phyloP scores from a whole-genome alignment of 148 eudicot species.

The Dysphania ambrosioides region DNA sequence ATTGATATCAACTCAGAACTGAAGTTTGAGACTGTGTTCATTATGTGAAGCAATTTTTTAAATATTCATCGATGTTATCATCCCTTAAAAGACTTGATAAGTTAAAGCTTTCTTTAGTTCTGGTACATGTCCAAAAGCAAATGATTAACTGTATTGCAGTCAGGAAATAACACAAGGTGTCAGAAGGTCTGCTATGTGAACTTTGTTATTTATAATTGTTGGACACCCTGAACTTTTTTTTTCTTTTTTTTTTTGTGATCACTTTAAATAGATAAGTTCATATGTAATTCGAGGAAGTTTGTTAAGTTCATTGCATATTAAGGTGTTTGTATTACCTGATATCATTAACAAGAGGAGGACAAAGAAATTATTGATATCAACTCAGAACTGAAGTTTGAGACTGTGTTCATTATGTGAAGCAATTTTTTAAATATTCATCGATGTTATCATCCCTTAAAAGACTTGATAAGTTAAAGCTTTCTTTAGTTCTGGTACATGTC shows the following conservation, averaged over 20 bases:
- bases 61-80: background rate
- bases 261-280: background rate
- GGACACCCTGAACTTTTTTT: background rate
- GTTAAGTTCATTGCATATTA: background rate
- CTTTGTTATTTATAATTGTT: background rate
- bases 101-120: background rate
- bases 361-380: background rate
- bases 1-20: background rate
- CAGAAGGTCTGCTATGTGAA: constrained; percentile 21
- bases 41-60: background rate
- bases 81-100: background rate
- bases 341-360: background rate
- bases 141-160: too few relatives aligned
- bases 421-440: background rate
- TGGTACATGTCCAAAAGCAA: background rate
- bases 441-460: background rate
- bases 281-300: background rate
- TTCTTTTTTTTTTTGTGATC: background rate
- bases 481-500: background rate
- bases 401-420: background rate
- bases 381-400: background rate
- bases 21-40: background rate
- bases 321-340: background rate
- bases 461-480: background rate
- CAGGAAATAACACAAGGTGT: constrained; percentile 79